These are phyloP conservation scores for Rheum nobile DNA, from an alignment of 148 eudicot species.

Conservation along the genomic window DNA sequence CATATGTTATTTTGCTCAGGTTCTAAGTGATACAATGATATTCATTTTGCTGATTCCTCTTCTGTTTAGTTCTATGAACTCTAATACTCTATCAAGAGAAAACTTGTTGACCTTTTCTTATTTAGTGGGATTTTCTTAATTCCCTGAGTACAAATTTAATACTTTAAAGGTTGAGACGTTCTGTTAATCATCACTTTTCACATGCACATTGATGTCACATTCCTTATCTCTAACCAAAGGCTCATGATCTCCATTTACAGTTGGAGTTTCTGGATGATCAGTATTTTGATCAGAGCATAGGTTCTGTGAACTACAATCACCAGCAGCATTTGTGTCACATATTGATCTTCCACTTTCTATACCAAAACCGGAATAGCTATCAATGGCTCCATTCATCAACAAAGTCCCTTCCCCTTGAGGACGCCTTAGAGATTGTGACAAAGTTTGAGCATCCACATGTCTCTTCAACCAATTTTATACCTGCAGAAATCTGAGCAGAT, in stretches of 20 bases:
- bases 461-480: constrained; percentile 12
- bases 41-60: too few relatives aligned
- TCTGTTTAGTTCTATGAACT: background rate
- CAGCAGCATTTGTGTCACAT: constrained; percentile 7
- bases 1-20: too few relatives aligned
- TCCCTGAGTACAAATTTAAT: background rate
- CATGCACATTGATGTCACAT: constrained; percentile 11
- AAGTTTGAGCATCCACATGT: constrained; percentile 13
- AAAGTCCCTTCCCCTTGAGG: constrained; percentile 8
- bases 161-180: background rate
- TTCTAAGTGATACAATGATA: too few relatives aligned
- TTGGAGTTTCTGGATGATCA: background rate
- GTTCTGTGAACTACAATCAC: constrained; percentile 13
- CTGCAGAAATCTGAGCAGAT: constrained; percentile 9
- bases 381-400: constrained; percentile 1
- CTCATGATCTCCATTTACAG: constrained; percentile 10
- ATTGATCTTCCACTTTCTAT: constrained; percentile 15
- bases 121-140: background rate
- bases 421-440: constrained; percentile 10
- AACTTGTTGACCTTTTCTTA: background rate
- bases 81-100: background rate
- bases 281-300: constrained; percentile 9
- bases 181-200: constrained; percentile 11
- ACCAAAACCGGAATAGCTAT: constrained; percentile 11
- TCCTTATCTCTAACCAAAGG: constrained; percentile 16